A percentile compares a stretch with the other conserved stretches of the same genome.
These are phyloP conservation scores for Myriosclerotinia scirpicola DNA, from an alignment of 2,329 filamentous ascomycete species.

Conservation along the genomic window DNA sequence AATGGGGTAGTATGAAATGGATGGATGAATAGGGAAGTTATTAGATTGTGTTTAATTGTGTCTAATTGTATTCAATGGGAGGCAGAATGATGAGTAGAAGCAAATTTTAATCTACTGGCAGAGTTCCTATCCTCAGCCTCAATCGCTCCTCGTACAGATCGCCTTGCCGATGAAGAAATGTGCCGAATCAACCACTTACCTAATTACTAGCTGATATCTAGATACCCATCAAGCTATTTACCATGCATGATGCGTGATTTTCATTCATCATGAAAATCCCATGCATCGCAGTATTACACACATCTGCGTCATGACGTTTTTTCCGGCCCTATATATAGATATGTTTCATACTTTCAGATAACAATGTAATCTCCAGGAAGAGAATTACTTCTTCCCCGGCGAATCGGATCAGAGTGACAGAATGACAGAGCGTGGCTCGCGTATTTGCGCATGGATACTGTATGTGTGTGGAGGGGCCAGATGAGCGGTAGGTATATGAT, in stretches of 20 bases:
- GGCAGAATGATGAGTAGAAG: too few relatives aligned
- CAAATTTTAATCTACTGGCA: too few relatives aligned
- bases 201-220: not conserved
- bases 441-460: not conserved
- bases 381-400: not conserved
- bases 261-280: not conserved
- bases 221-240: not conserved
- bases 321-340: not conserved
- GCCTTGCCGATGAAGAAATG: not conserved
- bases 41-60: too few relatives aligned
- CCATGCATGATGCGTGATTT: not conserved
- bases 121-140: not conserved
- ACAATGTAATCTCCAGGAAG: not conserved
- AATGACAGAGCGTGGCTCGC: conserved; percentile 6
- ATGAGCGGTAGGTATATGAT: not conserved
- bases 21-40: too few relatives aligned
- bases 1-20: too few relatives aligned
- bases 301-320: too few relatives aligned
- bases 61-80: too few relatives aligned
- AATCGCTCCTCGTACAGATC: not conserved
- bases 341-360: not conserved
- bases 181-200: not conserved
- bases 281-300: too few relatives aligned
- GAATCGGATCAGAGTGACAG: not conserved
- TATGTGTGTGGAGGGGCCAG: not conserved